Evolutionary conservation across 2,329 filamentous ascomycete species (phyloP), one percentile per base, ranked within the genome.

Genomic region (Byssoonygena ceratinophila): DNA sequence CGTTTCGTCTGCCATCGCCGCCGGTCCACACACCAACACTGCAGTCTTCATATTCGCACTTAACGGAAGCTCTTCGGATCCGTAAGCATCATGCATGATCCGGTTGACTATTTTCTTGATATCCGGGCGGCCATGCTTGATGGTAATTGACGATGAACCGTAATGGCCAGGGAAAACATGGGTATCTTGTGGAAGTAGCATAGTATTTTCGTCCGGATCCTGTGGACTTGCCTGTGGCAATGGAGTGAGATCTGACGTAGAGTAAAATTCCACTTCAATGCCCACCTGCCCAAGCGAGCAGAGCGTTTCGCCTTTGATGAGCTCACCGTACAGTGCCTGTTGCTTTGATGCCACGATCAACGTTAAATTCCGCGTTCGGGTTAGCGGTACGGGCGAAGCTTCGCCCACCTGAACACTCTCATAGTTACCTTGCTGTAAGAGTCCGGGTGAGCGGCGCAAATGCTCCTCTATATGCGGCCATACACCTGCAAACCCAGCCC

Each of bases 1-100:
- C n/a, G 66, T 65, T 29, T 71, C 64, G 56, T 74, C 71, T 20
- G 69, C 70, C 70, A 74, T 71, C 4, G 59, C 58, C 0, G 63
- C 66, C 4, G 71, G 71, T 1, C 72, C 72, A 54, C 69, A 70
- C 3, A 67, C 66, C 25, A 74, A 56, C 20, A 72, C 60, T 1
- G 66, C 71, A 22, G 31, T 39, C 39, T 29, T 22, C 20, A 40
- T 46, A 18, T 39, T 25, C 9, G 20, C 18, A 23, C 18, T 16
- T 2, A 18, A 29, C 12, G 12, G 6, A 29, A 8, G n/a, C 27
- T 16, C 29, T 14, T 52, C 41, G 4, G 14, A 7, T 41, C 23
- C 50, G 11, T 23, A 34, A 44, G 37, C n/a, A 9, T 39, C 22
- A 40, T 40, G 16, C 16, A 52, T n/a, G 7, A 22, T 1, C 2